A percentile compares a stretch with the other conserved stretches of the same genome.
Conservation (phyloP, 2,329 filamentous ascomycete species). For the Sordariomycetes sp. region DNA sequence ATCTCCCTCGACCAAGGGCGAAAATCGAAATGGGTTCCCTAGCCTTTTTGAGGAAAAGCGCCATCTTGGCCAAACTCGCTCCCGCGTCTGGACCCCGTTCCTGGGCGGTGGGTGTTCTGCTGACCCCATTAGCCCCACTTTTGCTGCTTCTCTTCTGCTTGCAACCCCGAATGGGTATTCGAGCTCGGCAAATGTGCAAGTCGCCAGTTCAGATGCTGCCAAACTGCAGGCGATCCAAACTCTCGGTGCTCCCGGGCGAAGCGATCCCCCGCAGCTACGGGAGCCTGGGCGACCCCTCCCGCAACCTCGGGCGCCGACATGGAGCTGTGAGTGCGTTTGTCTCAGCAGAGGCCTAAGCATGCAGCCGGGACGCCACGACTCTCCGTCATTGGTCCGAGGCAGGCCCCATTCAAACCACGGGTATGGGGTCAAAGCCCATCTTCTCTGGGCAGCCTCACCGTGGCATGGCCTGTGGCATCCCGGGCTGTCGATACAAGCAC, state of each 20-base stretch:
- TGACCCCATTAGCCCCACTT: not conserved
- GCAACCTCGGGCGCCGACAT: not conserved
- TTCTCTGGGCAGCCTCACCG: too few species aligned
- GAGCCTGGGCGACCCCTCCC: not conserved
- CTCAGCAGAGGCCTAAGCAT: not conserved
- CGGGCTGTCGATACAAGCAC: too few species aligned
- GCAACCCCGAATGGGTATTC: not conserved
- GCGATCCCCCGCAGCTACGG: not conserved
- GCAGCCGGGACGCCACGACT: not conserved
- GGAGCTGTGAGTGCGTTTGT: too few species aligned
- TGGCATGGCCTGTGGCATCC: too few species aligned
- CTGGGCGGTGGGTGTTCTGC: not conserved
- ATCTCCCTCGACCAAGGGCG: too few species aligned
- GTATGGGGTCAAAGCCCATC: not conserved
- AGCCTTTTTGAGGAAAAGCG: not conserved
- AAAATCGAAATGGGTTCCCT: too few species aligned
- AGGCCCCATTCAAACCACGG: not conserved
- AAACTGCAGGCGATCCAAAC: not conserved
- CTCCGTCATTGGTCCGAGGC: not conserved
- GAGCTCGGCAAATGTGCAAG: not conserved
- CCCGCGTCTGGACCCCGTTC: not conserved
- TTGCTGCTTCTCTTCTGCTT: not conserved
- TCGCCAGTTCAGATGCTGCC: not conserved
- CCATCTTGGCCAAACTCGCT: not conserved
- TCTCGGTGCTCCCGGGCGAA: not conserved